Conservation (phyloP, 305 asterid genomes). For the Plantago rigida region DNA sequence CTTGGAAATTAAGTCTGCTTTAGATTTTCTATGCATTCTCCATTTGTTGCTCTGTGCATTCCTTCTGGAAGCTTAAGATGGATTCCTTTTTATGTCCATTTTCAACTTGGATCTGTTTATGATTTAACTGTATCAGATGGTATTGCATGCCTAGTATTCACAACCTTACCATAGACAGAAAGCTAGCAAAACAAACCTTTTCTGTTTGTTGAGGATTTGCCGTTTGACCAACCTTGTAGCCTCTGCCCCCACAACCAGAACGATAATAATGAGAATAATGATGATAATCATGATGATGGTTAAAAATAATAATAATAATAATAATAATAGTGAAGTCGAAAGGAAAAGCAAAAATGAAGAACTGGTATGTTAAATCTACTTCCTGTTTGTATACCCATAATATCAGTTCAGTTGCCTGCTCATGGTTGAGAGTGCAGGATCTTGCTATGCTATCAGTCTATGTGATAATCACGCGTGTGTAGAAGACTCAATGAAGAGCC, state of each 20-base stretch:
- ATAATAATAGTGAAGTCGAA: too few relatives aligned
- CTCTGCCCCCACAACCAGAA: too few relatives aligned
- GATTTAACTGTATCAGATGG: neutral
- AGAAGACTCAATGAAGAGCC: slow-evolving; percentile 82
- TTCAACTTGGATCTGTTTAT: neutral
- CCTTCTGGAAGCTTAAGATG: neutral
- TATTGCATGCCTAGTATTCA: too few relatives aligned
- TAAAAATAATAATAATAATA: too few relatives aligned
- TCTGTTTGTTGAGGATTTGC: too few relatives aligned
- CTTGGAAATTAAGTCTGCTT: slow-evolving; percentile 3
- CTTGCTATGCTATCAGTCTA: slow-evolving; percentile 62
- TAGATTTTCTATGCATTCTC: neutral
- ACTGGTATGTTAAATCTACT: neutral
- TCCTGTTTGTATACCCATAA: slow-evolving; percentile 1
- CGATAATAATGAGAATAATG: too few relatives aligned
- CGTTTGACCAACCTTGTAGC: too few relatives aligned
- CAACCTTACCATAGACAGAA: too few relatives aligned
- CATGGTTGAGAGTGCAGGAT: slow-evolving; percentile 42
- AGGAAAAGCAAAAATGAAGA: too few relatives aligned
- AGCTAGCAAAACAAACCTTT: too few relatives aligned
- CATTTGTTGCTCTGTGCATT: neutral
- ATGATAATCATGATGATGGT: too few relatives aligned
- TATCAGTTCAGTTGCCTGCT: slow-evolving; percentile 8
- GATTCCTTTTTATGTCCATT: neutral
- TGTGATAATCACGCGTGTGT: slow-evolving; percentile 69